Evolutionary conservation across 1,284 basidiomycete genomes (phyloP).

Genomic region (Ustilago curta): DNA sequence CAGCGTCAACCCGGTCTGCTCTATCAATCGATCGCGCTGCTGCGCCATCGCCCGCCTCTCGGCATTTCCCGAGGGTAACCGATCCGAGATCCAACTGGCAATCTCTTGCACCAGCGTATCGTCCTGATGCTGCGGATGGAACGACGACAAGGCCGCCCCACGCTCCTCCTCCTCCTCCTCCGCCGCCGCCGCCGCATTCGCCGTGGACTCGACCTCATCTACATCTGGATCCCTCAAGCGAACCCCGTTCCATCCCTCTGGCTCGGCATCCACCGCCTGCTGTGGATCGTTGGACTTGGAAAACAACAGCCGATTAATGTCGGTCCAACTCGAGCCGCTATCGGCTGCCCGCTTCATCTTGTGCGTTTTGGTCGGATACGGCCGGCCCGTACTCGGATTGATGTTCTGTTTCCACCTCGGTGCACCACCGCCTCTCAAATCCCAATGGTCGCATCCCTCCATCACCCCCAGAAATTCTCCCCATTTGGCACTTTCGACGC

Average conservation of each 20-base stretch:
- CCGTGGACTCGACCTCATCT: slow-evolving; percentile 5
- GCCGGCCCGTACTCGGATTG: slow-evolving; percentile 61
- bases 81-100: slow-evolving; percentile 64
- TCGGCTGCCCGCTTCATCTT: slow-evolving; percentile 23
- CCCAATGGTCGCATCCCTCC: slow-evolving; percentile 96
- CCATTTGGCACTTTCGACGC: slow-evolving; percentile 73
- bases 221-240: slow-evolving; percentile 39
- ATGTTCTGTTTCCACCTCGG: slow-evolving; percentile 62
- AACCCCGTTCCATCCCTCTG: slow-evolving; percentile 41
- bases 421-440: slow-evolving; percentile 82
- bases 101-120: slow-evolving; percentile 58
- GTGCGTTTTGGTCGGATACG: slow-evolving; percentile 36
- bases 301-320: slow-evolving; percentile 61
- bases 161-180: slow-evolving; percentile 20
- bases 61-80: slow-evolving; percentile 56
- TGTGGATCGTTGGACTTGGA: slow-evolving; percentile 24
- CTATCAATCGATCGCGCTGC: slow-evolving; percentile 29
- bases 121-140: slow-evolving; percentile 44
- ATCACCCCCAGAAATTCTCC: slow-evolving; percentile 80
- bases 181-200: slow-evolving; percentile 25
- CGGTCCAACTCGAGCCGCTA: slow-evolving; percentile 51
- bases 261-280: slow-evolving; percentile 1
- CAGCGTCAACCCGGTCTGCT: slow-evolving; percentile 30
- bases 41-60: slow-evolving; percentile 54
- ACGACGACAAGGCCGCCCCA: slow-evolving; percentile 25